Evolutionary conservation across 2,329 filamentous ascomycete genomes (phyloP), one percentile per base, ranked within the genome.

Genomic region (Fusarium abutilonis): DNA sequence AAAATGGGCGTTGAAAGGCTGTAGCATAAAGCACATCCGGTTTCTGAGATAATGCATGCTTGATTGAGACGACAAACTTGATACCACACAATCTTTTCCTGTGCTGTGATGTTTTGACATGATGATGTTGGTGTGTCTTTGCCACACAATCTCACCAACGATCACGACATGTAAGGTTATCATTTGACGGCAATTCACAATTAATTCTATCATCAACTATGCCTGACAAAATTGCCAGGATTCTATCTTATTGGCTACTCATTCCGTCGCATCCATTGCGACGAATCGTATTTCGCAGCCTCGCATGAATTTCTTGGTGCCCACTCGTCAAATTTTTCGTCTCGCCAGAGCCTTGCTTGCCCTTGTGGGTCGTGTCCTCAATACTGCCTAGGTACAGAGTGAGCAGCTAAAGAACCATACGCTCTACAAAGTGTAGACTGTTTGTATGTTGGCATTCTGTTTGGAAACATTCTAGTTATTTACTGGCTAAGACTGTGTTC

Each of bases 11-110:
- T 79, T 79, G 76, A 73, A 52, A 64, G 62, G 62, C 62, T 78
- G 76, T 78, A 77, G 75, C 76, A 76, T 73, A 76, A 69, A 76
- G 73, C 73, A 74, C 74, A 76, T 75, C 74, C 64, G 72, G 73
- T 69, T 75, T 77, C 72, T 74, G 72, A 73, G 71, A 66, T 66
- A 72, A 77, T 76, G 74, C 75, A 75, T 72, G 71, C 72, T 73
- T 74, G 74, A 69, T 74, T 70, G 71, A 73, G 64, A 72, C 60
- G 65, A 68, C 61, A 64, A 68, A 60, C 50, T 60, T 60, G 57
- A 60, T 60, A 60, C 52, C 48, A 47, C 17, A 45, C 26, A 45
- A 19, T 47, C 14, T 34, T 42, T 34, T 6, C 9, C 43, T 32
- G 39, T 58, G 56, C 11, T 26, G 17, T 52, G 47, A 45, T 9